phyloP scores from a whole-genome alignment of 1,284 basidiomycete species.

The Meira miltonrushii region DNA sequence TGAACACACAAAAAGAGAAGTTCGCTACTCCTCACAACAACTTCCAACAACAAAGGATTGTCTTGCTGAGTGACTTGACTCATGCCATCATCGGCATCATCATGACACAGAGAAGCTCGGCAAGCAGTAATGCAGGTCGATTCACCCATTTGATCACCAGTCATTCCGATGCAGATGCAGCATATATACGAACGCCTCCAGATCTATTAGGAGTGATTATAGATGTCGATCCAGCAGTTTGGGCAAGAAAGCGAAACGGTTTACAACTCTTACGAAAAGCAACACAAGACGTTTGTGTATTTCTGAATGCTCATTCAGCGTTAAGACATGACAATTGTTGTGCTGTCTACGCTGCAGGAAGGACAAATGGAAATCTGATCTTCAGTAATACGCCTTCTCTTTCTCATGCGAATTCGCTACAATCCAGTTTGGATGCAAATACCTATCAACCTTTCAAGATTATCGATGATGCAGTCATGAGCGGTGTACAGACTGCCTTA shows the following conservation, averaged over 20 bases:
- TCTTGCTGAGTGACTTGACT: no score
- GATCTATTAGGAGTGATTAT: constrained; percentile 44
- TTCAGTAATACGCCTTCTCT: constrained; percentile 1
- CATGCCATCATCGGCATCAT: no score
- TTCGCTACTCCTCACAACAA: no score
- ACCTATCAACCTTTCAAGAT: constrained; percentile 45
- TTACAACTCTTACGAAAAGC: constrained; percentile 25
- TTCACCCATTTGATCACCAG: background rate
- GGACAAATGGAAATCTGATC: constrained; percentile 8
- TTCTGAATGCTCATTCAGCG: constrained; percentile 87
- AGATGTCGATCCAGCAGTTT: constrained; percentile 41
- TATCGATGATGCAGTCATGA: constrained; percentile 35
- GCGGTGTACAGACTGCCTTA: constrained; percentile 23
- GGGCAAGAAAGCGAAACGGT: constrained; percentile 21
- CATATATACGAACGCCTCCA: constrained; percentile 7
- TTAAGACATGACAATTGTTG: constrained; percentile 84
- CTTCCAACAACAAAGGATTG: no score
- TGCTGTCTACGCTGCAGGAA: constrained; percentile 79
- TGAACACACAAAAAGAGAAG: no score
- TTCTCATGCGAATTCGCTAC: background rate
- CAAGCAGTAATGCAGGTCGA: background rate
- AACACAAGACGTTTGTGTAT: constrained; percentile 55
- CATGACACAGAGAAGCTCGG: no score
- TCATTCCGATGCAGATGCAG: background rate
- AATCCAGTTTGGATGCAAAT: constrained; percentile 29